Conservation (phyloP, 1,139 yeast species). For the Pichia kudriavzevii region DNA sequence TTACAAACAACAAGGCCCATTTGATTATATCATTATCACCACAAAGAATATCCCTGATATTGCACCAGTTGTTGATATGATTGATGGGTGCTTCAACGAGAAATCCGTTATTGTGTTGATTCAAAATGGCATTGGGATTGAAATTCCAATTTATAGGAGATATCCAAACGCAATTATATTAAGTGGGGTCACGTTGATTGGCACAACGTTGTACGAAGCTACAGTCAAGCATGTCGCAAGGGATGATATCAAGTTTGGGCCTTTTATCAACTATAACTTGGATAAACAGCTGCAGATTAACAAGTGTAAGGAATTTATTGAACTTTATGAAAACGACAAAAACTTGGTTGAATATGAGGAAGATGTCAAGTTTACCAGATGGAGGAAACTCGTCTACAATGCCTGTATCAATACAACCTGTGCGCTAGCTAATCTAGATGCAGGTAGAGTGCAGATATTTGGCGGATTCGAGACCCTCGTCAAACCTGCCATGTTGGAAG, state of each 20-base stretch:
- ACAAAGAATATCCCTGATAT: slow-evolving; percentile 71
- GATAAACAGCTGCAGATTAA: slow-evolving; percentile 29
- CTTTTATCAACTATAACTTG: slow-evolving; percentile 34
- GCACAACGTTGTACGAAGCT: slow-evolving; percentile 54
- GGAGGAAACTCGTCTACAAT: slow-evolving; percentile 68
- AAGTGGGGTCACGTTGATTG: slow-evolving; percentile 63
- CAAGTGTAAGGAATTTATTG: slow-evolving; percentile 34
- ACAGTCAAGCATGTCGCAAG: slow-evolving; percentile 40
- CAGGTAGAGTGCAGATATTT: slow-evolving; percentile 48
- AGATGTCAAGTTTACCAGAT: slow-evolving; percentile 50
- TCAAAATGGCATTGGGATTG: slow-evolving; percentile 73
- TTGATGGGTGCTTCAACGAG: slow-evolving; percentile 46
- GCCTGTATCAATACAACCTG: slow-evolving; percentile 56
- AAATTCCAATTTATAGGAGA: slow-evolving; percentile 45
- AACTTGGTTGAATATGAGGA: slow-evolving; percentile 39
- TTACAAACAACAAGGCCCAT: slow-evolving; percentile 35
- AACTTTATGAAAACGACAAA: slow-evolving; percentile 40
- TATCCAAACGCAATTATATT: slow-evolving; percentile 54
- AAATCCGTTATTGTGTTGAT: slow-evolving; percentile 51
- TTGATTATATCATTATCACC: slow-evolving; percentile 58
- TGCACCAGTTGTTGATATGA: slow-evolving; percentile 47
- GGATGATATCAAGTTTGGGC: slow-evolving; percentile 50
- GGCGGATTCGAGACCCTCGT: slow-evolving; percentile 43
- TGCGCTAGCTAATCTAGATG: slow-evolving; percentile 49
- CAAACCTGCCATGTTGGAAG: slow-evolving; percentile 59